Evolutionary conservation across 441 rosid genomes (phyloP).

Genomic region (Syzygium malaccense): DNA sequence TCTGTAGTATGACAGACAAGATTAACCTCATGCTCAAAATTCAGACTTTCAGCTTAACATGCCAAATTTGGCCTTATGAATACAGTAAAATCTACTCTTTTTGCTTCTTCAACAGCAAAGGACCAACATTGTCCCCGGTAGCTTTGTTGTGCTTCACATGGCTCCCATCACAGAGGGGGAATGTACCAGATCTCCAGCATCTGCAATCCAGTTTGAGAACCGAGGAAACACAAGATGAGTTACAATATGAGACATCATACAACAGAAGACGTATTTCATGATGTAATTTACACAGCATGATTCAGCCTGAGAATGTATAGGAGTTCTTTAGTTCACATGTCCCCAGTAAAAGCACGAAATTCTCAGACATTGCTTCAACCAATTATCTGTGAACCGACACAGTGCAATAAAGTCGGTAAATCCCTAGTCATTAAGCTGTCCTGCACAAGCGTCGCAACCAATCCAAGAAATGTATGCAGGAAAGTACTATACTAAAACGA

Average conservation of each 20-base stretch:
- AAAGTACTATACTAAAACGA: not conserved
- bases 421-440: not conserved
- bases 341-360: not conserved
- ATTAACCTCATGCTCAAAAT: not conserved
- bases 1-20: not conserved
- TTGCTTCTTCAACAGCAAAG: conserved; percentile 72
- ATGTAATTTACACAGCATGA: not conserved
- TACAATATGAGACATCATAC: not conserved
- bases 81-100: not conserved
- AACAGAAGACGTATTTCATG: not conserved
- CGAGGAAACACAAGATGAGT: not conserved
- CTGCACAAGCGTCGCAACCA: not conserved
- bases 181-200: conserved; percentile 90
- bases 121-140: conserved; percentile 92
- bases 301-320: not conserved
- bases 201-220: conserved; percentile 20
- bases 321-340: not conserved
- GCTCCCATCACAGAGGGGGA: conserved; percentile 81
- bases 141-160: conserved; percentile 95
- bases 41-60: not conserved
- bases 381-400: not conserved
- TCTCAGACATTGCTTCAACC: not conserved
- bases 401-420: not conserved
- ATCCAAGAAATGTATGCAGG: not conserved
- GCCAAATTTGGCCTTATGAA: not conserved